These are phyloP conservation scores for Lumnitzera racemosa DNA, from an alignment of 345 rosid genomes.

Conservation along the genomic window DNA sequence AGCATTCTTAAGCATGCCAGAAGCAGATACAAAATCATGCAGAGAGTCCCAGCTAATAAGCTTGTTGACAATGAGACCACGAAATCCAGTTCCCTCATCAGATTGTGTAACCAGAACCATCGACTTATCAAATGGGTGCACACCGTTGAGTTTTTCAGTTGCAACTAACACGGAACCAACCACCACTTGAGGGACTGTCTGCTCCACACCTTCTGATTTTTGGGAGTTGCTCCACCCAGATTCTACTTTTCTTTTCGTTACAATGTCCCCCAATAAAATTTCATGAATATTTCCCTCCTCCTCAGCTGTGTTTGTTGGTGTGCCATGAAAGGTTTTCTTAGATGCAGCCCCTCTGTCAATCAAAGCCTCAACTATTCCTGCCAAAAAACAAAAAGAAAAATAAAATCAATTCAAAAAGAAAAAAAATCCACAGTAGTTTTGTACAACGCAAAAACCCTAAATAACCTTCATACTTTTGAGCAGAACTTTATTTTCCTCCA, in stretches of 20 bases:
- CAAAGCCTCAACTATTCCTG: slow-evolving; percentile 36
- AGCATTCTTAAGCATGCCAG: slow-evolving; percentile 56
- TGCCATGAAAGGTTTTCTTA: slow-evolving; percentile 17
- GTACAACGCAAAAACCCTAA: too few relatives aligned
- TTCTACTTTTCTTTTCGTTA: slow-evolving; percentile 17
- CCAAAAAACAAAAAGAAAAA: too few relatives aligned
- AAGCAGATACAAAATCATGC: slow-evolving; percentile 39
- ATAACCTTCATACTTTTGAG: too few relatives aligned
- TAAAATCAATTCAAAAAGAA: too few relatives aligned
- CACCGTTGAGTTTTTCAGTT: slow-evolving; percentile 41
- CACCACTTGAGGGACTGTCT: slow-evolving; percentile 27
- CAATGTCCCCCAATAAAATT: slow-evolving; percentile 35
- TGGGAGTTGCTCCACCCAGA: slow-evolving; percentile 18
- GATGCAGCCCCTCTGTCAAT: slow-evolving; percentile 26
- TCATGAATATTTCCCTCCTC: slow-evolving; percentile 31
- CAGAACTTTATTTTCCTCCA: too few relatives aligned
- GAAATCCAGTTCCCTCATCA: slow-evolving; percentile 40
- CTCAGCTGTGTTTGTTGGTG: slow-evolving; percentile 10
- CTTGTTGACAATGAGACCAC: slow-evolving; percentile 78
- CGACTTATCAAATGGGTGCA: slow-evolving; percentile 59
- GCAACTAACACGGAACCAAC: slow-evolving; percentile 64
- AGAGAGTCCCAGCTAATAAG: slow-evolving; percentile 63
- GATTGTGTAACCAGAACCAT: slow-evolving; percentile 59
- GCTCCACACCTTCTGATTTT: slow-evolving; percentile 13
- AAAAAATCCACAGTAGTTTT: too few relatives aligned